Percentiles rank a stretch among this genome's conserved stretches.
Evolutionary conservation across 495 filamentous ascomycete species (phyloP).

Genomic region (Polyplosphaeria fusca): DNA sequence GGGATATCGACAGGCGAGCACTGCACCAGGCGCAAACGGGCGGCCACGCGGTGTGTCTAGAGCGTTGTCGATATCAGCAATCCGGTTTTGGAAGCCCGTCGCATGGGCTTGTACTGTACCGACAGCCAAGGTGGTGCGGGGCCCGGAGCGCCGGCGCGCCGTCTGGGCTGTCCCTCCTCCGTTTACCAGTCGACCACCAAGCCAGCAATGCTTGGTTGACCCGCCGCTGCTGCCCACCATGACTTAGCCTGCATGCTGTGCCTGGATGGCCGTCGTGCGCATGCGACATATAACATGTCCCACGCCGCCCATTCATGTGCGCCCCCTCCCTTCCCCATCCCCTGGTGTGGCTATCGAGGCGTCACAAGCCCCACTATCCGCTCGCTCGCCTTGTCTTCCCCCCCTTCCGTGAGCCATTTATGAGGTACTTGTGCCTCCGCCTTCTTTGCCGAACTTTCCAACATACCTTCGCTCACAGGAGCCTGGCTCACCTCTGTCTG

Average conservation of each 20-base stretch:
- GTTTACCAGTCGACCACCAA: not conserved
- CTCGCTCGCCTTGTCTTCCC: not conserved
- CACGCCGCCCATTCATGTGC: not conserved
- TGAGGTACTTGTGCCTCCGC: conserved; percentile 5
- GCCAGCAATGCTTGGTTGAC: not conserved
- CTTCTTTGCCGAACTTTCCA: not conserved
- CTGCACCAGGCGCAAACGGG: too few relatives aligned
- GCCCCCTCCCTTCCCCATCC: not conserved
- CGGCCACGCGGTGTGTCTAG: too few relatives aligned
- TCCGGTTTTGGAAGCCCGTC: not conserved
- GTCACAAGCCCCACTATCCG: too few relatives aligned
- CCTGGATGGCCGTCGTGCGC: not conserved
- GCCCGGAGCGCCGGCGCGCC: conserved; percentile 3
- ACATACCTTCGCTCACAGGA: not conserved
- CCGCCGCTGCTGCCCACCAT: not conserved
- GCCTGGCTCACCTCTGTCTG: too few relatives aligned
- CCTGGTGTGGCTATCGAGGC: not conserved
- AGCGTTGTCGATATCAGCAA: not conserved
- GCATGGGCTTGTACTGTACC: too few relatives aligned
- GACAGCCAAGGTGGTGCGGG: conserved; percentile 11
- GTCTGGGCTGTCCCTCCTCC: not conserved
- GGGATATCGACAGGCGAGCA: not conserved
- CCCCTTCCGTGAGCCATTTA: not conserved
- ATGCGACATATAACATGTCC: conserved; percentile 13
- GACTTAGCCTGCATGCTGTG: conserved; percentile 1